Percentiles rank a stretch among this genome's conserved stretches.
These are phyloP conservation scores for Malassezia brasiliensis DNA, from an alignment of 1,284 basidiomycete species.

Conservation along the genomic window DNA sequence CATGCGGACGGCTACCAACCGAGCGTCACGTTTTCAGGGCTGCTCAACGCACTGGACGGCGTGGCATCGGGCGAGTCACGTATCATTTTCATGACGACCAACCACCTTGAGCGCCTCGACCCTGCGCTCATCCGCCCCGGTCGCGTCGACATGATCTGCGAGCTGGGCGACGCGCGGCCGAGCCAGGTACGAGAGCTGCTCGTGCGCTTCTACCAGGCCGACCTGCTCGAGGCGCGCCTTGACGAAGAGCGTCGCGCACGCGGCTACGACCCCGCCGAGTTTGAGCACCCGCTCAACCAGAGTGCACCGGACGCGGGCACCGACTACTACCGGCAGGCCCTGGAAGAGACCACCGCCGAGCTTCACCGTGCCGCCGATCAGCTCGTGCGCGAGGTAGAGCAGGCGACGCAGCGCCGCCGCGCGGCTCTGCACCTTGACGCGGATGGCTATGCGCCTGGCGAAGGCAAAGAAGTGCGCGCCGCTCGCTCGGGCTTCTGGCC, in stretches of 20 bases:
- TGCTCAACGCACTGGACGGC: conserved; percentile 92
- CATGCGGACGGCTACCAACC: conserved; percentile 36
- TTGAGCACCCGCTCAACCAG: background rate
- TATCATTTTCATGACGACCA: conserved; percentile 99
- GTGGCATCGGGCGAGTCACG: conserved; percentile 84
- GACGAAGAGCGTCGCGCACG: conserved; percentile 4
- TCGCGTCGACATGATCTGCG: conserved; percentile 73
- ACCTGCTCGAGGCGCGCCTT: conserved; percentile 10
- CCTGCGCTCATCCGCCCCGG: conserved; percentile 90
- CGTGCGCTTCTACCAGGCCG: conserved; percentile 64
- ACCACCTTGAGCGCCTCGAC: conserved; percentile 63
- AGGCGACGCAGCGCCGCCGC: conserved; percentile 14
- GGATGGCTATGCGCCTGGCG: conserved; percentile 3
- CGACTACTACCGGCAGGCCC: conserved; percentile 9
- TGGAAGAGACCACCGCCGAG: background rate
- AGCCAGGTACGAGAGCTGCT: conserved; percentile 72
- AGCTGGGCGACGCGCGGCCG: conserved; percentile 78
- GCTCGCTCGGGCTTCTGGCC: conserved; percentile 16
- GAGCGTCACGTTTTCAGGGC: conserved; percentile 90
- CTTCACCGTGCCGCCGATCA: background rate
- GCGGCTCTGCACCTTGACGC: conserved; percentile 12
- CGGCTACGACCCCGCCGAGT: conserved; percentile 9
- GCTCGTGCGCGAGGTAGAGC: conserved; percentile 3
- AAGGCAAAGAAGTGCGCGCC: background rate
- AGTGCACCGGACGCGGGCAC: conserved; percentile 8